Base-by-base conservation (phyloP, 768 basidiomycete genomes). In the Boletus pseudo-olivaceus region DNA sequence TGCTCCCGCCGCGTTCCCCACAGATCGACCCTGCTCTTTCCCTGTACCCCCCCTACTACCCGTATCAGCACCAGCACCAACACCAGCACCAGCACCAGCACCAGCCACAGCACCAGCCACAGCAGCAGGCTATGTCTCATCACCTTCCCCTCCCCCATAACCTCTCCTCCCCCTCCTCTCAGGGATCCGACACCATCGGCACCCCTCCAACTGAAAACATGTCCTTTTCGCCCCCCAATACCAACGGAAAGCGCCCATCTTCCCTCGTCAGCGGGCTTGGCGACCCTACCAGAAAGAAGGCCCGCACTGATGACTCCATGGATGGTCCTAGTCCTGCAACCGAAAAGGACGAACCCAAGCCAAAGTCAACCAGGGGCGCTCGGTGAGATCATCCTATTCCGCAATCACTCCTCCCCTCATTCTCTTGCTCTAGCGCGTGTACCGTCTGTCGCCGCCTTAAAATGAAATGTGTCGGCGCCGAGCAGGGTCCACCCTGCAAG, bases 381-480 rank as follows among this genome's bases (percentile, higher is more conserved):
- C 79, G 90, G 90, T 91, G 54, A 53, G 78, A 70, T 57, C 42
- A 49, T 45, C 39, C 49, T 45, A 35, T 29, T 27, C n/a, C 15
- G 1, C 34, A 4, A 38, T 4, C 30, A 33, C 42, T 26, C 15
- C 39, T 53, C 7, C 34, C 51, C 48, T 68, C 47, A 68, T 54
- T 9, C 27, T 49, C 53, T 43, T 43, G 41, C 42, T 49, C 12
- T 63, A 93, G 93, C 43, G 94, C 93, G 0, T 97, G 93, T 59
- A 93, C 90, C 0, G 90, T 94, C 11, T 96, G 93, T 68, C 82
- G 93, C 20, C 86, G 92, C 26, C 79, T 94, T 32, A 95, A 94
- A 74, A 94, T 92, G 93, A 94, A 92, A 65, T 94, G 92, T 54
- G 88, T 91, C 8, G 90, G 89, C 33, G 92, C 90, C 3, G 93